Conservation (phyloP, 352 stramenopile genomes). For the Phytophthora melonis region DNA sequence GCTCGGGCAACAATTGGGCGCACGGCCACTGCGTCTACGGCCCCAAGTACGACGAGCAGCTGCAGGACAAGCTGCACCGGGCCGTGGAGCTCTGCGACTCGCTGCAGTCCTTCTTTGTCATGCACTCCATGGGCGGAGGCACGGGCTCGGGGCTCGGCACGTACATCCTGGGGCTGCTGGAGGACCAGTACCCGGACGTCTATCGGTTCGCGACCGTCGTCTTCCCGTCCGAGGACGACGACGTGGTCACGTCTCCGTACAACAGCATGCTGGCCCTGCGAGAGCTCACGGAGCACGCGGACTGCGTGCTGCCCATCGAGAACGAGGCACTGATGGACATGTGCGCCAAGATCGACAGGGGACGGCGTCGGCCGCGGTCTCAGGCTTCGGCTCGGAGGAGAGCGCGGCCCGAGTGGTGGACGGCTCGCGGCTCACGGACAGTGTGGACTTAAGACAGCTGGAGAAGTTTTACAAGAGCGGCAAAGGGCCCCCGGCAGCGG, state of each 20-base stretch:
- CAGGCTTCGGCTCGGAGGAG: conserved; percentile 6
- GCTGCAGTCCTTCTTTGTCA: conserved; percentile 93
- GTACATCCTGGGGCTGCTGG: conserved; percentile 86
- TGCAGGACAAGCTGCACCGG: conserved; percentile 76
- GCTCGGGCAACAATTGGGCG: conserved; percentile 94
- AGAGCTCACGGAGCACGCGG: conserved; percentile 88
- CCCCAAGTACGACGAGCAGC: conserved; percentile 84
- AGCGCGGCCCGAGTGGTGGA: conserved; percentile 30
- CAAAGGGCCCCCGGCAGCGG: conserved; percentile 14
- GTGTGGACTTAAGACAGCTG: conserved; percentile 57
- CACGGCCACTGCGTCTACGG: conserved; percentile 92
- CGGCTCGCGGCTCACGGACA: conserved; percentile 53
- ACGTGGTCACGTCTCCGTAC: conserved; percentile 95
- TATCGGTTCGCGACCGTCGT: conserved; percentile 88
- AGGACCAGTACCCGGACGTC: conserved; percentile 88
- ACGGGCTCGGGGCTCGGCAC: conserved; percentile 92
- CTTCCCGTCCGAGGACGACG: conserved; percentile 89
- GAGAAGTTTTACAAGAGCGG: conserved; percentile 62
- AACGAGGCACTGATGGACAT: conserved; percentile 90
- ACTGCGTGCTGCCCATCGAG: conserved; percentile 93
- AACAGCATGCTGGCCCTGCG: conserved; percentile 88
- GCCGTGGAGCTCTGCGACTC: conserved; percentile 91
- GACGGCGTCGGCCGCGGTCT: conserved; percentile 11
- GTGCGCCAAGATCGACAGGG: conserved; percentile 56
- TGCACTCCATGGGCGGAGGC: conserved; percentile 93